Conservation (phyloP, 1,284 basidiomycete genomes). For the Butyriboletus appendiculatus region DNA sequence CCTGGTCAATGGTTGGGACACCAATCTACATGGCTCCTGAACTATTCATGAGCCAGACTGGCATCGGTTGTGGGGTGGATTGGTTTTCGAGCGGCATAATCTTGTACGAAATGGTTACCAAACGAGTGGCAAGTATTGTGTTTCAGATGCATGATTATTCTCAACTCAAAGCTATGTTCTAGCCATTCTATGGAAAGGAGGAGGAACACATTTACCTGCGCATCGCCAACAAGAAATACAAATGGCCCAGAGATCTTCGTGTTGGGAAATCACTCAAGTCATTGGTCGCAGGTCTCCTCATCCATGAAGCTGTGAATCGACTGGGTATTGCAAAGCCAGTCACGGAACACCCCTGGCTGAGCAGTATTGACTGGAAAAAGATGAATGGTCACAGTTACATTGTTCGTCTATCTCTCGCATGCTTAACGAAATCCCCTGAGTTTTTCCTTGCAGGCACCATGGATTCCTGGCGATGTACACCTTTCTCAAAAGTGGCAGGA, state of each 20-base stretch:
- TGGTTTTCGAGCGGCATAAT: conserved; percentile 79
- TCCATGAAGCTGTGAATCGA: conserved; percentile 36
- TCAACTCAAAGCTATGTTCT: not conserved
- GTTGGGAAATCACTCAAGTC: conserved; percentile 42
- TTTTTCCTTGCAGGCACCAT: conserved; percentile 29
- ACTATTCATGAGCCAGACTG: conserved; percentile 45
- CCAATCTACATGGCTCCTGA: conserved; percentile 77
- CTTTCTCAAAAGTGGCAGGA: conserved; percentile 29
- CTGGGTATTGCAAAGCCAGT: conserved; percentile 41
- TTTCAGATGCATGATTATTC: not conserved
- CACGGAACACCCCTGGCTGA: conserved; percentile 41
- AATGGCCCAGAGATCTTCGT: conserved; percentile 37
- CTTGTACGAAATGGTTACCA: conserved; percentile 75
- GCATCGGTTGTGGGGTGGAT: conserved; percentile 60
- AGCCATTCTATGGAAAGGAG: conserved; percentile 39
- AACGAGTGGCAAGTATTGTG: conserved; percentile 45
- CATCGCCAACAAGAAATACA: conserved; percentile 29
- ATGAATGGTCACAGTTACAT: conserved; percentile 42
- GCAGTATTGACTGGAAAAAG: conserved; percentile 45
- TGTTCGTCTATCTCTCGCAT: conserved; percentile 34
- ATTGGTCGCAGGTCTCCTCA: conserved; percentile 43
- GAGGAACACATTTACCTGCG: conserved; percentile 26
- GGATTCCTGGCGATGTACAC: conserved; percentile 27
- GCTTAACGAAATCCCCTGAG: conserved; percentile 6
- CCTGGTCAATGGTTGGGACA: conserved; percentile 52